Base-by-base conservation (phyloP, 108 stramenopile species). In the Skeletonema marinoi region DNA sequence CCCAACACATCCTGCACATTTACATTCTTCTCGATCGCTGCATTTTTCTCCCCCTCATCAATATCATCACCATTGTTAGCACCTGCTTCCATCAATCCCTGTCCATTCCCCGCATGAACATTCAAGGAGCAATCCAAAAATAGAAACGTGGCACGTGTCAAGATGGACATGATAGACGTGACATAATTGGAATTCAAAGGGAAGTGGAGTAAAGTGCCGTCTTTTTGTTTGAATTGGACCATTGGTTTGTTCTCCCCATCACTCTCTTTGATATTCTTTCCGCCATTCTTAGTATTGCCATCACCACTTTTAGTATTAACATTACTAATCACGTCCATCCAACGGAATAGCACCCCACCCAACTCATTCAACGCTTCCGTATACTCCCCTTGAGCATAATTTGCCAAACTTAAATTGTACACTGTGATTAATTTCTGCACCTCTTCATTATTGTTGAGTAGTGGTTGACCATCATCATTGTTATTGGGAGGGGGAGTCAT, bases 71-170 rank as follows among this genome's bases (percentile, higher is more conserved):
- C 25, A 25, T 0, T 25, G 25, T 25, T 25, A 25, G 25, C 0
- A 25, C 25, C 59, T 7, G 12, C 30, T 8, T 21, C 19, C 9
- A 31, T 10, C 21, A 81, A 11, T 17, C 80, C 74, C n/a, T 25
- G 29, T 59, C 80, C 74, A 65, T 81, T 39, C 17, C 80, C 80
- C 14, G 17, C 68, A 66, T 75, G 70, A 46, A 30, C 17, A 0
- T 62, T 42, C 2, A 81, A 54, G 19, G 65, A 16, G 67, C 80
- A 81, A 61, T 81, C 80, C 46, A 81, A 48, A 4, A 71, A 46
- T 46, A 81, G 51, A 54, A 81, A 81, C 1, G 65, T 65, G 19
- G 67, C 50, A 13, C 74, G 80, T 33, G 74, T 65, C 17, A 36
- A 21, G 7, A 71, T 64, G 2, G 60, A 46, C 1, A 66, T 3